Conservation (phyloP, 2,329 filamentous ascomycete genomes). For the Hirsutella minnesotensis region DNA sequence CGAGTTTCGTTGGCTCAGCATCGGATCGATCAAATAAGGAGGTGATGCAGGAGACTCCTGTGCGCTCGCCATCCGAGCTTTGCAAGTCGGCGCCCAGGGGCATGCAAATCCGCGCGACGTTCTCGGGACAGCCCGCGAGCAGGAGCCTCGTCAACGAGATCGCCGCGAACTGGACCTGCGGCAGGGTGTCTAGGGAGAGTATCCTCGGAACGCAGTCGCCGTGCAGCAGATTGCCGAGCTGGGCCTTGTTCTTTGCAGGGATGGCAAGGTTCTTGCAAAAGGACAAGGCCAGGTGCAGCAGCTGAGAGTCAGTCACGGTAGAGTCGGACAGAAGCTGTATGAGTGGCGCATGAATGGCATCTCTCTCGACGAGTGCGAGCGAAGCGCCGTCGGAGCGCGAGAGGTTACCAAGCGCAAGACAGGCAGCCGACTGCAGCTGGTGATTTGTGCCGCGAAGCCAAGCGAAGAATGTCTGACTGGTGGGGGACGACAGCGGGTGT, state of each 20-base stretch:
- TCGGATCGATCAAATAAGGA: constrained; percentile 25
- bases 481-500: constrained; percentile 29
- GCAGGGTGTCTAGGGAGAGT: constrained; percentile 37
- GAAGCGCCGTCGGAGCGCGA: constrained; percentile 45
- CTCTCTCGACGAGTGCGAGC: constrained; percentile 32
- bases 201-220: constrained; percentile 36
- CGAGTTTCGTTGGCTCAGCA: constrained; percentile 42
- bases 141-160: constrained; percentile 47
- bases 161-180: constrained; percentile 48
- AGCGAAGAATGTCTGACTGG: constrained; percentile 28
- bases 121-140: constrained; percentile 37
- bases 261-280: constrained; percentile 57
- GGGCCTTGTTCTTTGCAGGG: constrained; percentile 39
- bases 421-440: constrained; percentile 43
- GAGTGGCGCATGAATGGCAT: constrained; percentile 31
- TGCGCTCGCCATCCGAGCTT: constrained; percentile 12
- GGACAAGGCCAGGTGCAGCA: constrained; percentile 44
- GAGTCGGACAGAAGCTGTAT: constrained; percentile 30
- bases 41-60: constrained; percentile 24
- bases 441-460: constrained; percentile 32
- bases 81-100: constrained; percentile 22
- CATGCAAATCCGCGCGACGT: constrained; percentile 37
- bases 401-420: constrained; percentile 49
- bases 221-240: constrained; percentile 36
- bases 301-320: constrained; percentile 31